Conservation (phyloP, 352 stramenopile species). For the Phytopythium delawarense region DNA sequence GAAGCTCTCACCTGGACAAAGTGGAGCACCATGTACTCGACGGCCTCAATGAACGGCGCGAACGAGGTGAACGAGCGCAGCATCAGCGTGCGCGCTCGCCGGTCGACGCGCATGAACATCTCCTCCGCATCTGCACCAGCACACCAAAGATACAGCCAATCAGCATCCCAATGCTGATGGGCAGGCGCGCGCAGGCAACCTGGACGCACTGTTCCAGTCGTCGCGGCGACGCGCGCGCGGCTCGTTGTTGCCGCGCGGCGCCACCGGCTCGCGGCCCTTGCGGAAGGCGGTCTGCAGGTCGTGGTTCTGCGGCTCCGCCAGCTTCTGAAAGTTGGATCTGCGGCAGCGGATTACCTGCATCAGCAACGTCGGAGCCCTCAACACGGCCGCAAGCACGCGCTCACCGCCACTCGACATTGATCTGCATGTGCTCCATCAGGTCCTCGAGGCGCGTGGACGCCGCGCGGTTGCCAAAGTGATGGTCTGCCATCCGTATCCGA, state of each 20-base stretch:
- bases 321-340: constrained; percentile 84
- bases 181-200: background rate
- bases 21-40: constrained; percentile 75
- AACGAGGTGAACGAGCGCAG: constrained; percentile 66
- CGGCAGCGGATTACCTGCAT: background rate
- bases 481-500: constrained; percentile 28
- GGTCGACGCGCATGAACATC: constrained; percentile 77
- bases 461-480: constrained; percentile 78
- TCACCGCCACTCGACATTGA: constrained; percentile 83
- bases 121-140: constrained; percentile 53
- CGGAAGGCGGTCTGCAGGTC: constrained; percentile 69
- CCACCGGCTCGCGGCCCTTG: constrained; percentile 39
- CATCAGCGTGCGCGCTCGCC: constrained; percentile 61
- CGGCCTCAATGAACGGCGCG: constrained; percentile 67
- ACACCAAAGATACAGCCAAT: background rate
- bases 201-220: constrained; percentile 61
- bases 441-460: constrained; percentile 72
- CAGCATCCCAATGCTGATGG: background rate
- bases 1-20: constrained; percentile 68
- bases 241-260: constrained; percentile 32
- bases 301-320: constrained; percentile 73
- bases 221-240: constrained; percentile 46
- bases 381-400: background rate
- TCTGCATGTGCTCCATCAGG: constrained; percentile 85
- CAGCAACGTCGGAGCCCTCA: background rate